Evolutionary conservation across 352 stramenopile species (phyloP), one percentile per base, ranked within the genome.

Genomic region (Globisporangium echinulatum): DNA sequence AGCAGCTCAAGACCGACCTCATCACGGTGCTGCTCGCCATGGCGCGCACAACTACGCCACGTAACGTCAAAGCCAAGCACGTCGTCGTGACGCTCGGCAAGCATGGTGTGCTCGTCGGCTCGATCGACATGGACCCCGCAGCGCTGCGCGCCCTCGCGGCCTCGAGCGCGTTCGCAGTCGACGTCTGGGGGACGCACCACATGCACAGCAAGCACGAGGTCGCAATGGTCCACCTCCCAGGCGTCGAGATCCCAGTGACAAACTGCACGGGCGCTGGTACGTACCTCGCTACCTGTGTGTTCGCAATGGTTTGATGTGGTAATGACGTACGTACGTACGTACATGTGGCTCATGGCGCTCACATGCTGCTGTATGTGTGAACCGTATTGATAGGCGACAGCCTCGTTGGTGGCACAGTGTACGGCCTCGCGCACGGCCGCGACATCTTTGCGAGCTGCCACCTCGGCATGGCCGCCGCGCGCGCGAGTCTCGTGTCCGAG

Each of bases 71-170:
- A 33, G 11, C 7, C 40, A 88, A 85, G 62, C 78, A 92, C 49
- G 70, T 94, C 39, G 67, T 94, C 47, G 81, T 94, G 8, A 96
- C 87, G 9, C 61, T 94, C 19, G 87, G 87, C 46, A 84, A 85
- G 56, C 71, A 90, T 50, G 87, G 87, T 2, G 77, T 90, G 8
- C 57, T 94, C 19, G 69, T 90, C 11, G 77, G 72, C 2, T 90
- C 82, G 10, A 66, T 87, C 58, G 88, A 90, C 59, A 58, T 89
- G 25, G 56, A 66, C 15, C 54, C 67, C 8, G n/a, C 37, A 5
- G 60, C 76, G 14, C 17, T 85, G 36, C 63, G 67, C 11, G 53
- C 63, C 13, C 48, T 67, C 15, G 66, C 72, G 13, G 61, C 66
- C 7, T 47, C 71, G 0, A 76, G 59, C 15, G 55, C 75, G 25